Conservation (phyloP, 1,139 yeast species). For the Sugiyamaella grinbergsii region DNA sequence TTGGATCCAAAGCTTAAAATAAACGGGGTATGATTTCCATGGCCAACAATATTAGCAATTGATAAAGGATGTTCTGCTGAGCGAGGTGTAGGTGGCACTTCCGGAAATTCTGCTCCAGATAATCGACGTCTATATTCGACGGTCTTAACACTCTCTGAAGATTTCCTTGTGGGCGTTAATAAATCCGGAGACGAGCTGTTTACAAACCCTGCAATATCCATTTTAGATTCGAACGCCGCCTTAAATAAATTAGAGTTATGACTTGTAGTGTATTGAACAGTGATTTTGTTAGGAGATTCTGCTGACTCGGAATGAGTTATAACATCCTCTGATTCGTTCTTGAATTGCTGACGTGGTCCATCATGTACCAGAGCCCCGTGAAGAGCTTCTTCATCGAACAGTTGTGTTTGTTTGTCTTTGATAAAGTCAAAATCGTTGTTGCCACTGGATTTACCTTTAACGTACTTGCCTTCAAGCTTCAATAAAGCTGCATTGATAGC, state of each 20-base stretch:
- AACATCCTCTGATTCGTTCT: background rate
- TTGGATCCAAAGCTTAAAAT: conserved; percentile 69
- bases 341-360: too few relatives aligned
- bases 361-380: too few relatives aligned
- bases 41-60: conserved; percentile 17
- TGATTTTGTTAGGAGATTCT: conserved; percentile 10
- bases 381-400: background rate
- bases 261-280: conserved; percentile 20
- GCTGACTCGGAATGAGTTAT: conserved; percentile 11
- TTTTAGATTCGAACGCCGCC: conserved; percentile 30
- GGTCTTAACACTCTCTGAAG: background rate
- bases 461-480: conserved; percentile 70
- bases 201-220: conserved; percentile 26
- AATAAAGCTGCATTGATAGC: conserved; percentile 76
- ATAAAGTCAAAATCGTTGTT: too few relatives aligned
- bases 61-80: conserved; percentile 19
- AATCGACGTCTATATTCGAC: background rate
- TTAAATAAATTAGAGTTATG: conserved; percentile 28
- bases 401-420: background rate
- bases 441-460: too few relatives aligned
- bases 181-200: background rate
- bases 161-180: background rate
- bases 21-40: conserved; percentile 69
- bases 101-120: too few relatives aligned
- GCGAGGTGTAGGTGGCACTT: too few relatives aligned